Percentiles rank a stretch among this genome's conserved stretches.
phyloP scores from a whole-genome alignment of 2,329 filamentous ascomycete genomes.

The Pyrenochaeta sp. region DNA sequence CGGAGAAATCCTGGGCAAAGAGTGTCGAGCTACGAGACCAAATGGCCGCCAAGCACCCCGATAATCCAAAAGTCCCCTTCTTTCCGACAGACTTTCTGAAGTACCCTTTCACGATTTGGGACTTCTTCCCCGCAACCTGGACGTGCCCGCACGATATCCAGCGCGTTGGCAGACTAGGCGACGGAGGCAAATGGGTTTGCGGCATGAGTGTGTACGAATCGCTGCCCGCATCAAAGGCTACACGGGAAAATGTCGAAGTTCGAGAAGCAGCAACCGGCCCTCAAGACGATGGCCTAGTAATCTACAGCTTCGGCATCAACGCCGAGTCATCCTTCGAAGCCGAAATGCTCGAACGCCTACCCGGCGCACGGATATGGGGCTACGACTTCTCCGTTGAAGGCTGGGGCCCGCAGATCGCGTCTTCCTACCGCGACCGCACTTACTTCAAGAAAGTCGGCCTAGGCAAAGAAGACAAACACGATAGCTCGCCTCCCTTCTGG shows the following conservation, averaged over 20 bases:
- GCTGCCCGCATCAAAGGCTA: slow-evolving; percentile 26
- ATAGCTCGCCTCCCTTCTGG: slow-evolving; percentile 34
- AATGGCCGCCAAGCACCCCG: slow-evolving; percentile 37
- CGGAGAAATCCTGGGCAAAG: slow-evolving; percentile 41
- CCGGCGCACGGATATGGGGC: slow-evolving; percentile 43
- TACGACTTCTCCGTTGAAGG: slow-evolving; percentile 44
- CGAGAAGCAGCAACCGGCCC: slow-evolving; percentile 18
- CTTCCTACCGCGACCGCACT: slow-evolving; percentile 28
- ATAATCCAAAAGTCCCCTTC: slow-evolving; percentile 41
- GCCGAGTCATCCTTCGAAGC: slow-evolving; percentile 46
- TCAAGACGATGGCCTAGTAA: slow-evolving; percentile 33
- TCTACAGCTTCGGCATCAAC: slow-evolving; percentile 47
- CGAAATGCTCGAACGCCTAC: slow-evolving; percentile 44
- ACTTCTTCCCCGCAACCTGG: slow-evolving; percentile 45
- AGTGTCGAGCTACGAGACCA: slow-evolving; percentile 37
- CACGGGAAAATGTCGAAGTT: slow-evolving; percentile 15
- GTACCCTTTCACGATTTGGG: slow-evolving; percentile 45
- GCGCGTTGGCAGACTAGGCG: slow-evolving; percentile 41
- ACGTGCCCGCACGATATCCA: slow-evolving; percentile 46
- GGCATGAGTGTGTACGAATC: slow-evolving; percentile 45
- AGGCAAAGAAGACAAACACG: slow-evolving; percentile 35
- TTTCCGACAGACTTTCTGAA: slow-evolving; percentile 42
- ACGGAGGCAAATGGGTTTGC: slow-evolving; percentile 48
- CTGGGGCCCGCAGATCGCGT: slow-evolving; percentile 42
- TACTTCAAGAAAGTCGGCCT: slow-evolving; percentile 44